Evolutionary conservation across 768 basidiomycete species (phyloP), one percentile per base, ranked within the genome.

Genomic region (Leccinum arenicola): DNA sequence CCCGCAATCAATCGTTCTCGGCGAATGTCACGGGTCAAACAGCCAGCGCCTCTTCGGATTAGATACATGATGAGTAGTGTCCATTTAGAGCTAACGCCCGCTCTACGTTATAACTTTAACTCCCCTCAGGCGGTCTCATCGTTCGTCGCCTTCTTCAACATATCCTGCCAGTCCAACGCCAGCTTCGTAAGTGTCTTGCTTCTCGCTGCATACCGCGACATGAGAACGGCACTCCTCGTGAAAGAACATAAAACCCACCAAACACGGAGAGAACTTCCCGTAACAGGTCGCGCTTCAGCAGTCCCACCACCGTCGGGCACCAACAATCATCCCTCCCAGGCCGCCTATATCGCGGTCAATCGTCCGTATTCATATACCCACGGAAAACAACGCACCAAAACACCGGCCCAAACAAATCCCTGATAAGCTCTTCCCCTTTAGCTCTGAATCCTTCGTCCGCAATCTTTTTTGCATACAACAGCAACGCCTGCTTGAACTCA

Each of bases 401-500:
- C 40, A 95, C 76, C 0, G 95, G 95, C 15, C 95, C 95, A 65
- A 90, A 86, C 54, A 98, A 78, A 62, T 98, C 97, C 72, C 84
- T 88, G 52, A 96, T 83, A 56, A 99, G 73, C 72, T 98, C 96
- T 71, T 97, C 95, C 17, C 86, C 95, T 71, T 95, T 94, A 38
- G 78, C 88, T 61, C 84, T 78, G 71, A 93, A 94, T 0, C 90
- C 94, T 70, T 96, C 94, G 62, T 97, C 92, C 36, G 89, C 93
- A 45, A 98, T 78, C 75, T 84, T 87, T 77, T 84, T 89, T 38
- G 93, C 88, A 70, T 97, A 98, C 63, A 84, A 63, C 56, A 86
- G 63, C 64, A 98, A 69, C 56, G 84, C 84, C 66, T 86, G 82
- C 71, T 86, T 91, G 74, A 91, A 97, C 74, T 98, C 97, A 52